These are phyloP conservation scores for Stephania cephalantha DNA, from an alignment of 164 flowering plant species.

Conservation along the genomic window DNA sequence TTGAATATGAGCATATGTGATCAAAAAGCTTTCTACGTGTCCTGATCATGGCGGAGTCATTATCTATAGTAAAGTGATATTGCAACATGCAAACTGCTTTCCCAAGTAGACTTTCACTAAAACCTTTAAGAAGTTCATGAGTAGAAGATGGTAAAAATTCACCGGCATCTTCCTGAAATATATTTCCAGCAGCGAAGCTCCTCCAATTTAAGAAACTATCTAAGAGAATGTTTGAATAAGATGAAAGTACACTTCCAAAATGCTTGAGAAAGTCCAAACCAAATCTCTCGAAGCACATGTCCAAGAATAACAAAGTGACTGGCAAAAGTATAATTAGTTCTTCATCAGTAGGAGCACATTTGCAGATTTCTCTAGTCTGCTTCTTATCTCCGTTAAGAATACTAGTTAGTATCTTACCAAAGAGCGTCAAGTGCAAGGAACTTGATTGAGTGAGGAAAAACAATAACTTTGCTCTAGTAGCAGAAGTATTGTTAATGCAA, in stretches of 20 bases:
- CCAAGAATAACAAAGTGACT: conserved; percentile 47
- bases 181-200: conserved; percentile 37
- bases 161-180: conserved; percentile 43
- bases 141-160: conserved; percentile 35
- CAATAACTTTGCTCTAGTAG: conserved; percentile 46
- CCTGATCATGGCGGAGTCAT: conserved; percentile 26
- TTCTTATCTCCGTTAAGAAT: conserved; percentile 20
- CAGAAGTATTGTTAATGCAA: conserved; percentile 40
- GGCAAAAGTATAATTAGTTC: conserved; percentile 75
- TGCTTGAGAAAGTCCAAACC: conserved; percentile 27
- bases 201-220: conserved; percentile 62
- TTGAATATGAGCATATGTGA: conserved; percentile 35
- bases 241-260: conserved; percentile 28
- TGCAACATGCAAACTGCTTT: conserved; percentile 53
- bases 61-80: conserved; percentile 32
- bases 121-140: conserved; percentile 38
- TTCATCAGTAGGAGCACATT: conserved; percentile 34
- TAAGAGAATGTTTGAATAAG: conserved; percentile 50
- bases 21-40: conserved; percentile 48
- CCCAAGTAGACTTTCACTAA: conserved; percentile 54
- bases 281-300: conserved; percentile 28
- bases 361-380: conserved; percentile 12
- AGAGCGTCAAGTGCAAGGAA: conserved; percentile 53
- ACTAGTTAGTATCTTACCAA: conserved; percentile 43
- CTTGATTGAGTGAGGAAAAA: conserved; percentile 50